A percentile compares a stretch with the other conserved stretches of the same genome.
Conservation (phyloP, 805 yeast genomes). For the Jamesozyma gamospora region DNA sequence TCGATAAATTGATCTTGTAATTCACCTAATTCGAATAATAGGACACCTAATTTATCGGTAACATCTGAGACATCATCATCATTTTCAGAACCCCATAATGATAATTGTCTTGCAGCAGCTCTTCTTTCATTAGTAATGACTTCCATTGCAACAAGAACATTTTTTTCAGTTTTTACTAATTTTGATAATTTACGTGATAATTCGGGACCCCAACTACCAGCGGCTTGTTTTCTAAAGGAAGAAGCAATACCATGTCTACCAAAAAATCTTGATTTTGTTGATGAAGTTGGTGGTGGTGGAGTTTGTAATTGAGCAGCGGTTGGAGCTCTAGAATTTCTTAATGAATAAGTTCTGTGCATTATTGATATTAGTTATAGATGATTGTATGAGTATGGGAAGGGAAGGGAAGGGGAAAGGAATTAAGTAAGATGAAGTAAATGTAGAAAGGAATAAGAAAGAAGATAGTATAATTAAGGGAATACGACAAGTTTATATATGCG, state of each 20-base stretch:
- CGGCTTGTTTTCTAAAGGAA: slow-evolving; percentile 68
- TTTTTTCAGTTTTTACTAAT: slow-evolving; percentile 92
- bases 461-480: no score
- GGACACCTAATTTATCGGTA: slow-evolving; percentile 93
- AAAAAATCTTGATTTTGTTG: slow-evolving; percentile 64
- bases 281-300: slow-evolving; percentile 73
- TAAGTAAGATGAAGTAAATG: no score
- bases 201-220: slow-evolving; percentile 92
- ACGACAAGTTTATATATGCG: no score
- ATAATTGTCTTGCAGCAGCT: slow-evolving; percentile 93
- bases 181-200: slow-evolving; percentile 84
- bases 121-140: slow-evolving; percentile 88
- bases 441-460: no score
- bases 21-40: slow-evolving; percentile 93
- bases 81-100: slow-evolving; percentile 95
- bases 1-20: slow-evolving; percentile 97
- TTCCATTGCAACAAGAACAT: slow-evolving; percentile 88
- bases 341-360: slow-evolving; percentile 80
- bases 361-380: not conserved
- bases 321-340: slow-evolving; percentile 71
- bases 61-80: slow-evolving; percentile 96
- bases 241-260: slow-evolving; percentile 65
- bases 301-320: slow-evolving; percentile 71
- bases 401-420: no score
- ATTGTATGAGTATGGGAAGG: no score